Percentiles rank a stretch among this genome's conserved stretches.
phyloP scores from a whole-genome alignment of 1,284 basidiomycete species.

The Trametes sp. region DNA sequence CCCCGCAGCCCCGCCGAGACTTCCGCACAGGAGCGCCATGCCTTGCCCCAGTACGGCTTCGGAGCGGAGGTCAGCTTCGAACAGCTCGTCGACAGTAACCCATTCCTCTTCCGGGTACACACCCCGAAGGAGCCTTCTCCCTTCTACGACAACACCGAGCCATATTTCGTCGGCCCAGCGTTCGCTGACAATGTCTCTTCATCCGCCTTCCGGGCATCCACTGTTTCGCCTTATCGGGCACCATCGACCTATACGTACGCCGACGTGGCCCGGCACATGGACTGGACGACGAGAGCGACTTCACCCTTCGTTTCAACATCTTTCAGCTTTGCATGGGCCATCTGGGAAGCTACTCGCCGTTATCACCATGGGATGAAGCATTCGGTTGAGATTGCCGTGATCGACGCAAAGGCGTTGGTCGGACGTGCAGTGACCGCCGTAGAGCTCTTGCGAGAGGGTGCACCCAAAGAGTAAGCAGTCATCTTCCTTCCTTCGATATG shows the following conservation, averaged over 20 bases:
- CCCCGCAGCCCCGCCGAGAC: conserved; percentile 25
- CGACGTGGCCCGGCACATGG: conserved; percentile 72
- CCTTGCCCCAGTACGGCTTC: conserved; percentile 77
- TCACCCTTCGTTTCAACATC: conserved; percentile 77
- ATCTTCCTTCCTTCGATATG: not conserved
- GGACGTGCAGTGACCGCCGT: conserved; percentile 68
- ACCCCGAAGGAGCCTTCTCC: conserved; percentile 69
- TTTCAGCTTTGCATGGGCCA: conserved; percentile 80
- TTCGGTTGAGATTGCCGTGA: conserved; percentile 77
- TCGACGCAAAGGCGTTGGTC: conserved; percentile 67
- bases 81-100: conserved; percentile 65
- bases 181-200: conserved; percentile 52
- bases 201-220: conserved; percentile 28
- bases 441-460: conserved; percentile 61
- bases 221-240: conserved; percentile 31
- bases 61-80: conserved; percentile 67
- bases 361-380: conserved; percentile 75
- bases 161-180: conserved; percentile 69
- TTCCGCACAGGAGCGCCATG: conserved; percentile 32
- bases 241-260: conserved; percentile 53
- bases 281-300: conserved; percentile 73
- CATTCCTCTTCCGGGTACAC: conserved; percentile 79
- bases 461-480: conserved; percentile 59
- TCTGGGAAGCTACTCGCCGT: conserved; percentile 81
- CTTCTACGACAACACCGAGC: conserved; percentile 58